Percentiles rank a stretch among this genome's conserved stretches.
Evolutionary conservation across 352 stramenopile genomes (phyloP).

Genomic region (Globisporangium cederbergense): DNA sequence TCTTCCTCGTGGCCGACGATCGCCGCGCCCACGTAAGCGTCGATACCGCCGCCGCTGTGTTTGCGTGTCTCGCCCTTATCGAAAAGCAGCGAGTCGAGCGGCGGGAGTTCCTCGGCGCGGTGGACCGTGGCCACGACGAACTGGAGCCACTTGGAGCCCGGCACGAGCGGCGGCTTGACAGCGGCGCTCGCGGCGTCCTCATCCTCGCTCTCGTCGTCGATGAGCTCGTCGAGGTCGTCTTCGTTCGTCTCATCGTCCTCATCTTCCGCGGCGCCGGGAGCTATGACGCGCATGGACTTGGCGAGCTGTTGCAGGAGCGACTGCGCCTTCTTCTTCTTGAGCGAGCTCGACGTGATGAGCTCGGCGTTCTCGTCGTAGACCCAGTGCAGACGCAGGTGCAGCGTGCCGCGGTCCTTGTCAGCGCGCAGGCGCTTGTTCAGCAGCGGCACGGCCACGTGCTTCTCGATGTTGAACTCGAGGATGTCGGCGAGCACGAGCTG

Average conservation of each 20-base stretch:
- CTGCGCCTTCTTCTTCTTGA: conserved; percentile 44
- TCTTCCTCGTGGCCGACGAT: conserved; percentile 29
- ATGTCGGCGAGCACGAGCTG: conserved; percentile 48
- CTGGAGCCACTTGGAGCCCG: conserved; percentile 39
- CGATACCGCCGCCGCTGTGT: conserved; percentile 50
- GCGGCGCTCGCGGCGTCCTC: conserved; percentile 19
- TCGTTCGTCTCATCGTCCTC: conserved; percentile 51
- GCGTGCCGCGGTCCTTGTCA: conserved; percentile 54
- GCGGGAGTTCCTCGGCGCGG: conserved; percentile 53
- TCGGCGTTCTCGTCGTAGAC: conserved; percentile 46
- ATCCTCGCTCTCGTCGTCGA: conserved; percentile 36
- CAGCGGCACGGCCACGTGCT: conserved; percentile 39
- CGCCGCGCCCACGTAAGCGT: conserved; percentile 56
- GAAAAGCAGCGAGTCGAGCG: conserved; percentile 56
- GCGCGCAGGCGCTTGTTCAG: conserved; percentile 48
- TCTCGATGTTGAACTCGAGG: conserved; percentile 43
- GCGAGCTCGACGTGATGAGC: conserved; percentile 32
- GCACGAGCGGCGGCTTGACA: conserved; percentile 27
- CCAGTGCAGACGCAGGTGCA: conserved; percentile 55
- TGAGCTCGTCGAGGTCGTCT: conserved; percentile 32
- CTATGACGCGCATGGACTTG: conserved; percentile 38
- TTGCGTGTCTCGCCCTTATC: conserved; percentile 43
- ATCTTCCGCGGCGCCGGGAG: conserved; percentile 38
- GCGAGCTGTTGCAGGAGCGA: conserved; percentile 52
- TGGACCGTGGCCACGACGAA: conserved; percentile 65